Conservation (phyloP, 2,329 filamentous ascomycete genomes). For the Alternaria conjuncta region DNA sequence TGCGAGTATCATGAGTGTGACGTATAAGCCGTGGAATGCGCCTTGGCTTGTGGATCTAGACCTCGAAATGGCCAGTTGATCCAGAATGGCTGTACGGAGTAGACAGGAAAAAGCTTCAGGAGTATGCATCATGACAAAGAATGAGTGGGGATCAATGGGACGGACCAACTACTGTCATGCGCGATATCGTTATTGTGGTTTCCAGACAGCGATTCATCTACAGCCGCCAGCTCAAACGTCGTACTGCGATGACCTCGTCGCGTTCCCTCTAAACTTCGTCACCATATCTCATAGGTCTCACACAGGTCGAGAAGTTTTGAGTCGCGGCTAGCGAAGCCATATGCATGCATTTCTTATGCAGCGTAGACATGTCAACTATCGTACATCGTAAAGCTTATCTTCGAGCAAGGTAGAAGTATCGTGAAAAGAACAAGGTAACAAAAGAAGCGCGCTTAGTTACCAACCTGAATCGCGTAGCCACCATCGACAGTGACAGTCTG, state of each 20-base stretch:
- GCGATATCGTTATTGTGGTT: no score
- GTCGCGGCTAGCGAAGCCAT: not conserved
- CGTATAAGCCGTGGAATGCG: slow-evolving; percentile 58
- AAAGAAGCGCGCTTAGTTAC: slow-evolving; percentile 28
- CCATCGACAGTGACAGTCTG: slow-evolving; percentile 60
- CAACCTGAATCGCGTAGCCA: slow-evolving; percentile 54
- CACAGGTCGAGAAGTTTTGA: not conserved
- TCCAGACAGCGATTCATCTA: no score
- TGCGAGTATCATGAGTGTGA: slow-evolving; percentile 61
- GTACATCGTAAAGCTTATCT: not conserved
- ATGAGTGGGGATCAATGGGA: not conserved
- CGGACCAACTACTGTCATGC: not conserved
- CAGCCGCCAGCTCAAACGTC: no score
- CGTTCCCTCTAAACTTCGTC: no score
- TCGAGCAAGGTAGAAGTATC: not conserved
- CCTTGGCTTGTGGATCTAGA: slow-evolving; percentile 65
- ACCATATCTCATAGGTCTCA: not conserved
- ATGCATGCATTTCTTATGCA: no score
- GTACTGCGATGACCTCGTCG: no score
- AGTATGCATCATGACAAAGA: not conserved
- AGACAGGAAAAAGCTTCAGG: not conserved
- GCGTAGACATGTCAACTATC: not conserved
- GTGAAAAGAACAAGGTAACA: not conserved
- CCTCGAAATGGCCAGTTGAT: slow-evolving; percentile 28
- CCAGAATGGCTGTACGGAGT: not conserved